phyloP scores from a whole-genome alignment of 768 basidiomycete species.

The Sporobolomyces phaffii region DNA sequence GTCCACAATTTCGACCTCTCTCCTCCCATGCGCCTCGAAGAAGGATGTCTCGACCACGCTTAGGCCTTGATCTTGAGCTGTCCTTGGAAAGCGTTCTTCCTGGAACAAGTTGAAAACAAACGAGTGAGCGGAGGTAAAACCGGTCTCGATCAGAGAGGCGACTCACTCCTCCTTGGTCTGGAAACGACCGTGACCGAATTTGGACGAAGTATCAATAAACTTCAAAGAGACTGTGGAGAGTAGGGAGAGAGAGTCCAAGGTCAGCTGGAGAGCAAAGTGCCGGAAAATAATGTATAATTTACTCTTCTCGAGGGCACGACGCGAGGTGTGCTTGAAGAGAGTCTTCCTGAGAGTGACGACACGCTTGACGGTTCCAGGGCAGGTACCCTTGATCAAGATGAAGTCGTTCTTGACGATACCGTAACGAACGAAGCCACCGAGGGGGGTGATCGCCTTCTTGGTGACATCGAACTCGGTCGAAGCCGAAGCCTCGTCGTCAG shows the following conservation, averaged over 20 bases:
- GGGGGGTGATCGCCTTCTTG: slow-evolving; percentile 75
- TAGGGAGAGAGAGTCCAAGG: too few relatives aligned
- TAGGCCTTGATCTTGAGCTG: neutral
- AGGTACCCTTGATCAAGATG: slow-evolving; percentile 90
- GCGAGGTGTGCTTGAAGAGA: slow-evolving; percentile 90
- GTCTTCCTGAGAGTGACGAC: slow-evolving; percentile 95
- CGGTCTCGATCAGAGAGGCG: too few relatives aligned
- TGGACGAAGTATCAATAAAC: slow-evolving; percentile 15
- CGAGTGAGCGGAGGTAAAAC: too few relatives aligned
- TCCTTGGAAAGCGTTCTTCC: slow-evolving; percentile 82
- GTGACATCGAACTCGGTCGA: slow-evolving; percentile 93
- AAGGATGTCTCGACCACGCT: too few relatives aligned
- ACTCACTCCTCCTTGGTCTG: slow-evolving; percentile 91
- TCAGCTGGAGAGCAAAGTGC: too few relatives aligned
- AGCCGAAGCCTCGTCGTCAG: slow-evolving; percentile 69
- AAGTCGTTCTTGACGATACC: slow-evolving; percentile 98
- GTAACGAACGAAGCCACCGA: slow-evolving; percentile 99
- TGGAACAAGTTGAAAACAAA: too few relatives aligned
- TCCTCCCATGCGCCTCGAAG: too few relatives aligned
- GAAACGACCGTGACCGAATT: slow-evolving; percentile 86
- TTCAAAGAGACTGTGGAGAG: slow-evolving; percentile 24
- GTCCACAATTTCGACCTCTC: too few relatives aligned
- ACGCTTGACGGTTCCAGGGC: slow-evolving; percentile 96
- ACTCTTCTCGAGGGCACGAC: slow-evolving; percentile 95
- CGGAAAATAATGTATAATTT: too few relatives aligned